These are phyloP conservation scores for Thuja plicata DNA, from an alignment of 83 land plant species.

Conservation along the genomic window DNA sequence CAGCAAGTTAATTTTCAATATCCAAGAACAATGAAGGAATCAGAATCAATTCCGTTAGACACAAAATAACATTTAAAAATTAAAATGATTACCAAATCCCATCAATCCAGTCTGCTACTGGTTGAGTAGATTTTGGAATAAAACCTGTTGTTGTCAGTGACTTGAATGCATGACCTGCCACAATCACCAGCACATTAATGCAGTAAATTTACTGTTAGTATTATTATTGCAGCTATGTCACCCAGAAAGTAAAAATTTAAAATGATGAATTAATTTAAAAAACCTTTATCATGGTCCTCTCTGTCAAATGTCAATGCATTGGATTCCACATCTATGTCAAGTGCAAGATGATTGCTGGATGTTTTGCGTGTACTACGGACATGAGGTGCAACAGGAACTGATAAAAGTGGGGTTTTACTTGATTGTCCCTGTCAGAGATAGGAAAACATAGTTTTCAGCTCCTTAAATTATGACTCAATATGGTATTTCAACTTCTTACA, in stretches of 20 bases:
- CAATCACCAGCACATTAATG: not conserved
- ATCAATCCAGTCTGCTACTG: slow-evolving; percentile 76
- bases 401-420: slow-evolving; percentile 37
- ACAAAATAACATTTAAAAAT: not conserved
- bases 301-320: slow-evolving; percentile 35
- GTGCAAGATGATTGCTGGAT: slow-evolving; percentile 68
- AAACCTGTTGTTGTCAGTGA: slow-evolving; percentile 70
- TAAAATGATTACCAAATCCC: slow-evolving; percentile 65
- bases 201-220: slow-evolving; percentile 1
- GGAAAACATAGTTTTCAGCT: not conserved
- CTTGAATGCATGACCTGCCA: slow-evolving; percentile 86
- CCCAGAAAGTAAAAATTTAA: not conserved
- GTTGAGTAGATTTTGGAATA: slow-evolving; percentile 71
- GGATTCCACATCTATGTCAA: slow-evolving; percentile 70
- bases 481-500: not conserved
- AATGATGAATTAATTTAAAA: not conserved
- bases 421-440: slow-evolving; percentile 34
- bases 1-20: slow-evolving; percentile 4
- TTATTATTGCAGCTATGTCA: not conserved
- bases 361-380: slow-evolving; percentile 73
- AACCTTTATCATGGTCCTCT: slow-evolving; percentile 93
- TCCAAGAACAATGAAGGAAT: not conserved
- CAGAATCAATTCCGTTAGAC: not conserved
- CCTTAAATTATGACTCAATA: not conserved
- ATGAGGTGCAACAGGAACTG: slow-evolving; percentile 50